Evolutionary conservation across 805 yeast species (phyloP), one percentile per base, ranked within the genome.

Genomic region (Saccharomyces paradoxus): DNA sequence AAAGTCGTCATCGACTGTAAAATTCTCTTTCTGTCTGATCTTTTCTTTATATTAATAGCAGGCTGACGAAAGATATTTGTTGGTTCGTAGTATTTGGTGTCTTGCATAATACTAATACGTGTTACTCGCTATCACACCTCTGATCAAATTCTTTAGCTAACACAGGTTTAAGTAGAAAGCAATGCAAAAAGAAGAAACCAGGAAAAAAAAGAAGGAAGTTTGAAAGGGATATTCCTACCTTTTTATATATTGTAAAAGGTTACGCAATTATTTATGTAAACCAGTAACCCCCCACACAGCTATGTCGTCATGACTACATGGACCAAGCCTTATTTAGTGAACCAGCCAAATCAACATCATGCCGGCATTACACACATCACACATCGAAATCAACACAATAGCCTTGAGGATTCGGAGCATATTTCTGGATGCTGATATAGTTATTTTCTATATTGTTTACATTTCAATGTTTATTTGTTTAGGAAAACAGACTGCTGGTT

Each of bases 41-140:
- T 53, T 44, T 61, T 66, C 50, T 62, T 60, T 1, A 60, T 53
- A 30, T 48, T 32, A 12, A 65, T 59, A 7, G 68, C 68, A 10
- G 66, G 63, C 32, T 65, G 68, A 32, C 69, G 60, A 51, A 65
- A 67, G 10, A 65, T 58, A 46, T 56, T 60, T 4, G 58, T 52
- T n/a, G 70, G 68, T 53, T 56, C 56, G 48, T 65, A 67, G 46
- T 57, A 64, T 14, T 55, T 55, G 29, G 59, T 52, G 31, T 31
- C 47, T 55, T 47, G 13, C 44, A 50, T 22, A 17, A 6, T 22
- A 26, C 4, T 29, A 32, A 22, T 50, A 24, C 13, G 47, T 48
- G 26, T n/a, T 17, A 9, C 32, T 49, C 74, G 82, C 31, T 37
- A 37, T 6, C 12, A 37, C 10, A 9, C 24, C 17, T 37, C 3